Evolutionary conservation across 129 eudicot genomes (phyloP), one percentile per base, ranked within the genome.

Genomic region (Cynara cardunculus): DNA sequence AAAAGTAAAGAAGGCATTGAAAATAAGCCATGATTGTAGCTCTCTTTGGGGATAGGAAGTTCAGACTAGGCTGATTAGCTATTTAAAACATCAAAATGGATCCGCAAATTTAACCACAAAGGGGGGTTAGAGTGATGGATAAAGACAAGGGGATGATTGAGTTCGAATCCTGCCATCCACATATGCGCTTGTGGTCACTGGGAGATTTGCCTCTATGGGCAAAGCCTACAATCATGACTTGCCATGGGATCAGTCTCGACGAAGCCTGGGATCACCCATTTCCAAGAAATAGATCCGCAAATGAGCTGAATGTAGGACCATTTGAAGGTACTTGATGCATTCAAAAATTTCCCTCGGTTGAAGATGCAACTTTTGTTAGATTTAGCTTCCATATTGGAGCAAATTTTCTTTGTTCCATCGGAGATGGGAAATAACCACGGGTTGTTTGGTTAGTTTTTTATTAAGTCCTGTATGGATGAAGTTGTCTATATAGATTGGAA

Each of bases 311-410:
- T 44, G 74, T 71, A 71, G 77, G 44, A 53, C 53, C 62, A 80
- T 80, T 80, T 56, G 26, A 80, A 71, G 19, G 72, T 80, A 35
- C 77, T 61, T 32, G 61, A 72, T 56, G 73, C 59, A 59, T 61
- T 39, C 28, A 10, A 64, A 59, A 49, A 12, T 32, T 72, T 71
- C 25, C 37, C 19, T 53, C 35, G 31, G 69, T 80, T 34, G 49
- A 34, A 59, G 49, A 75, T 49, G 79, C 69, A 22, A n/a, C 46
- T n/a, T 24, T 39, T 7, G 8, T 59, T 72, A 19, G 26, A 25
- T 72, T n/a, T 32, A 24, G 25, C 34, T 37, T 72, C 46, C 78
- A 25, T 78, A 75, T 44, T 69, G 75, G 75, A 44, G 19, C 11
- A 30, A 2, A 22, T 44, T 41, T 1, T 21, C n/a, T 78, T 9